Evolutionary conservation across 1,284 basidiomycete genomes (phyloP).

Genomic region (Trichosporon faecale): DNA sequence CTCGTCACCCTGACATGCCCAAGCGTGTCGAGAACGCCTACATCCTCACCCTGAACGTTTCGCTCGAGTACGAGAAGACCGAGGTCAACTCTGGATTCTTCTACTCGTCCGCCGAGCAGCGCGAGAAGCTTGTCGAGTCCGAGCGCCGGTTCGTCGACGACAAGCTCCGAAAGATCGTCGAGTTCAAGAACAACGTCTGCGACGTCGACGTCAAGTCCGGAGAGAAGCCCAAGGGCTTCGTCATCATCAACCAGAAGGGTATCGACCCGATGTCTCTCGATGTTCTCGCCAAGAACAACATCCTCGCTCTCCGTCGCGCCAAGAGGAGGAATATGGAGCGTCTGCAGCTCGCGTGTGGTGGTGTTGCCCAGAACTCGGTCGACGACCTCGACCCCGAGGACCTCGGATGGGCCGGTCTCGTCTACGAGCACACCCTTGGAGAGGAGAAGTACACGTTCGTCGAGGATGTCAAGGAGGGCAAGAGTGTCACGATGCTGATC

Average conservation of each 20-base stretch:
- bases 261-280: slow-evolving; percentile 98
- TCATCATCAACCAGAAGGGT: slow-evolving; percentile 98
- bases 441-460: slow-evolving; percentile 99
- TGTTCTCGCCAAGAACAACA: slow-evolving; percentile 94
- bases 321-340: slow-evolving; percentile 98
- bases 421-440: slow-evolving; percentile 98
- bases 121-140: slow-evolving; percentile 97
- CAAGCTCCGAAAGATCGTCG: slow-evolving; percentile 94
- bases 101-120: slow-evolving; percentile 97
- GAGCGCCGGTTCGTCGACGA: slow-evolving; percentile 92
- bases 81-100: slow-evolving; percentile 99
- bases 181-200: slow-evolving; percentile 94
- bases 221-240: slow-evolving; percentile 74
- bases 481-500: slow-evolving; percentile 92
- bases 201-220: slow-evolving; percentile 74
- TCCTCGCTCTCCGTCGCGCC: slow-evolving; percentile 87
- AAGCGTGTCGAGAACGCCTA: slow-evolving; percentile 96
- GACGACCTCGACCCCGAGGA: slow-evolving; percentile 90
- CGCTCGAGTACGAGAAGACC: slow-evolving; percentile 98
- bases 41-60: slow-evolving; percentile 95
- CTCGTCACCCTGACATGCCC: slow-evolving; percentile 98
- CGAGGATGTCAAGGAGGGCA: slow-evolving; percentile 94
- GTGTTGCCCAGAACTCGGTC: slow-evolving; percentile 94
- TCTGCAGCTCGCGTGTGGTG: slow-evolving; percentile 89
- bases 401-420: slow-evolving; percentile 94